Conservation (phyloP, 2,329 filamentous ascomycete genomes). For the Colletotrichum tofieldiae region DNA sequence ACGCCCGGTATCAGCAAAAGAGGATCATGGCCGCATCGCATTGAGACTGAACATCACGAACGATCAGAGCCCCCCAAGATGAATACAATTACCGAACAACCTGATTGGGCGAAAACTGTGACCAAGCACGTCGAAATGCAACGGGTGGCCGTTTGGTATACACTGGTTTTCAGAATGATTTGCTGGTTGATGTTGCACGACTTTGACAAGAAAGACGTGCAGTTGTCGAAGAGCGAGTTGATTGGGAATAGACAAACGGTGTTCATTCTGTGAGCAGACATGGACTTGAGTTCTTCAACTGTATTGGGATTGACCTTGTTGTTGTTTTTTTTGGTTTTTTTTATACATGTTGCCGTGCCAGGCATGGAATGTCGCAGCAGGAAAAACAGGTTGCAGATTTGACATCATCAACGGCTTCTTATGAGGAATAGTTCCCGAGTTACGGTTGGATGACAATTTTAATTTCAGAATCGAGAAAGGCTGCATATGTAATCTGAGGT, state of each 20-base stretch:
- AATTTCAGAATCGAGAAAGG: not conserved
- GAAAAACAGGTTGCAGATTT: no score
- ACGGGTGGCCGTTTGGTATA: conserved; percentile 50
- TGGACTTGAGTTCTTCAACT: not conserved
- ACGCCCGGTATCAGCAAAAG: conserved; percentile 9
- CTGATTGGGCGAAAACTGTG: not conserved
- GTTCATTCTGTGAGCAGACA: conserved; percentile 47
- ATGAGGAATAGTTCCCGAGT: no score
- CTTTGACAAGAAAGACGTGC: conserved; percentile 54
- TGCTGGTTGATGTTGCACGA: conserved; percentile 57
- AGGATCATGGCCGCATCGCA: conserved; percentile 4
- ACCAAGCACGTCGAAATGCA: not conserved
- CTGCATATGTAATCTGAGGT: not conserved
- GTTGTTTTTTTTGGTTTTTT: no score
- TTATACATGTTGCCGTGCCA: no score
- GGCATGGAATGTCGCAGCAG: no score
- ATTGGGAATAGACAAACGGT: conserved; percentile 55
- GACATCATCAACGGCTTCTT: no score
- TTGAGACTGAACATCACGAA: not conserved
- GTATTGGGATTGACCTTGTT: not conserved
- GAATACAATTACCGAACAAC: not conserved
- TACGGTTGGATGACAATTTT: no score
- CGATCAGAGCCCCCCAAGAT: no score
- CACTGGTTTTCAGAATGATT: conserved; percentile 55
- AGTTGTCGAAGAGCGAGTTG: conserved; percentile 52